Base-by-base conservation (phyloP, 768 basidiomycete species). In the Boletus tomentosulus region DNA sequence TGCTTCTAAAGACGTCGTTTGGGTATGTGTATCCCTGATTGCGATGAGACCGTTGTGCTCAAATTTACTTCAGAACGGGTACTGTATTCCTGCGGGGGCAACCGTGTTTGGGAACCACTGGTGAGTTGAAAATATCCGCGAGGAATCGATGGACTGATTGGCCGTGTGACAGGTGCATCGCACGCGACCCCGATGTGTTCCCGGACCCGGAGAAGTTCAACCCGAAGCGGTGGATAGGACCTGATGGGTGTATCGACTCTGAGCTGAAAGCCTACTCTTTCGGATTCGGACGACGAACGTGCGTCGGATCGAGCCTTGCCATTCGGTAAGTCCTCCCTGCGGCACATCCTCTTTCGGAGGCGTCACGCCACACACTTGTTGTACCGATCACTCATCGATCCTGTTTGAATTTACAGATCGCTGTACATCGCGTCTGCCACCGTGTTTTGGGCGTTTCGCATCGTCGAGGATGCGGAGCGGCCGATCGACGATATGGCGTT, bases 401-500 rank as follows among this genome's bases (percentile, higher is more conserved):
- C 19, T 19, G 19, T 19, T 19, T 19, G 19, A 19, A 19, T 19
- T 19, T 19, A 19, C 19, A 19, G 19, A 19, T 19, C 19, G 19
- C 19, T 19, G 19, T 19, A 82, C 60, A 72, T 87, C 51, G 85
- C 83, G 55, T 76, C 82, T 0, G 83, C 84, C 0, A 71, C 85
- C 15, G 61, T 82, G 6, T 74, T 84, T n/a, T 87, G 84, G 83
- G 77, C 84, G 0, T 87, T 87, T 69, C 73, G 57, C 0, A 70
- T 88, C 28, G 64, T 63, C 1, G 62, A 77, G 27, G 81, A 85
- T 56, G 72, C 77, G 0, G 56, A 66, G 10, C 65, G 71, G 6
- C 82, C 83, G 0, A 85, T 88, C 39, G 82, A 89, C 63, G 76
- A 78, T 6, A 70, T 78, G 39, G 83, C 77, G 0, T 86, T 87